phyloP scores from a whole-genome alignment of 768 basidiomycete genomes.

The Lentinula edodes region DNA sequence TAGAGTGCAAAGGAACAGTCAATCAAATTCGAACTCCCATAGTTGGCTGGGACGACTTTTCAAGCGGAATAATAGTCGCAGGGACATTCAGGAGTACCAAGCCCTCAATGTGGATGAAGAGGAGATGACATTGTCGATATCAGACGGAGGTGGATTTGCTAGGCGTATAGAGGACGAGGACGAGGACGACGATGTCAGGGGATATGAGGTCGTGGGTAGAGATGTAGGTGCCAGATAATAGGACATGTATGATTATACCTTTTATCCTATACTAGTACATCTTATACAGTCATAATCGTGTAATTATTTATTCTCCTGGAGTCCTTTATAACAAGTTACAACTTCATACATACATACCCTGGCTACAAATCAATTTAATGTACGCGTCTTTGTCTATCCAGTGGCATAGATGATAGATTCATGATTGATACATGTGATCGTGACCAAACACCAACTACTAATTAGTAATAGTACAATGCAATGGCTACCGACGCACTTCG shows the following conservation, averaged over 20 bases:
- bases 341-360: no score
- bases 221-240: background rate
- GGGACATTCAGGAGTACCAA: background rate
- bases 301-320: background rate
- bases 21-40: background rate
- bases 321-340: no score
- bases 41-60: background rate
- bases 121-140: background rate
- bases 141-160: background rate
- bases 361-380: no score
- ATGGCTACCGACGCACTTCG: constrained; percentile 63
- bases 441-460: background rate
- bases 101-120: constrained; percentile 2
- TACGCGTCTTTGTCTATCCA: no score
- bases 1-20: background rate
- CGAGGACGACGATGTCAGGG: constrained; percentile 1
- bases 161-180: background rate
- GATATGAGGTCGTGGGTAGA: constrained; percentile 2
- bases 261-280: background rate
- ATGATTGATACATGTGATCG: background rate
- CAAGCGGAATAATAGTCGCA: background rate
- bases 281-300: background rate
- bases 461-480: background rate
- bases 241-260: background rate
- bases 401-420: no score